Evolutionary conservation across 371 early-diverging fungal genomes (phyloP).

Genomic region (Globomyces sp.): DNA sequence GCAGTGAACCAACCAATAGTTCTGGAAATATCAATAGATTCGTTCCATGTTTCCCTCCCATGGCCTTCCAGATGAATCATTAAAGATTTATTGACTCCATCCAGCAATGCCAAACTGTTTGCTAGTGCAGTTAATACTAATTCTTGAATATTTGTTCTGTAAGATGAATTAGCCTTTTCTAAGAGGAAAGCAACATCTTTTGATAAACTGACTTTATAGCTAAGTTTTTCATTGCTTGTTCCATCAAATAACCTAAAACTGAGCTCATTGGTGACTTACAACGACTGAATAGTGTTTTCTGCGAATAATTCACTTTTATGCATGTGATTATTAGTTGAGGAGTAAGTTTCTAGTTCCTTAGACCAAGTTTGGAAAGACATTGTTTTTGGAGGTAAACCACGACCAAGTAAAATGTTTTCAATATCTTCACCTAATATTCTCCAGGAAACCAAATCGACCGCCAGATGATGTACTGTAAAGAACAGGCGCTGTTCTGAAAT

Average conservation of each 20-base stretch:
- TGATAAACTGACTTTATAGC: too few species aligned
- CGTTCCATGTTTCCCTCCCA: conserved; percentile 26
- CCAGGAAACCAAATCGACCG: conserved; percentile 33
- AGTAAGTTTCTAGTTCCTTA: not conserved
- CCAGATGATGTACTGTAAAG: conserved; percentile 29
- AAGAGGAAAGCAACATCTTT: not conserved
- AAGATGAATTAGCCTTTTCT: conserved; percentile 14
- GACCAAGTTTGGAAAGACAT: conserved; percentile 28
- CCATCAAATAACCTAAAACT: too few species aligned
- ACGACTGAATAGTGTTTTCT: not conserved
- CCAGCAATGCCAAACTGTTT: not conserved
- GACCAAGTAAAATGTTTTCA: conserved; percentile 19
- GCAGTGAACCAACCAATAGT: conserved; percentile 35
- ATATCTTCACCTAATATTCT: conserved; percentile 30
- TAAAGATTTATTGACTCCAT: not conserved
- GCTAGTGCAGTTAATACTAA: conserved; percentile 22
- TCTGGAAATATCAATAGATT: conserved; percentile 21
- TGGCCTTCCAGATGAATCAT: conserved; percentile 28
- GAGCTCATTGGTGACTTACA: not conserved
- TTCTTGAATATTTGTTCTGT: conserved; percentile 20
- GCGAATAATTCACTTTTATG: not conserved
- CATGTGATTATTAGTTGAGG: too few species aligned
- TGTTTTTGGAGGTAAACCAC: conserved; percentile 19
- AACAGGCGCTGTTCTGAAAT: conserved; percentile 18
- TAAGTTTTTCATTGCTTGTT: not conserved